Evolutionary conservation across 768 basidiomycete genomes (phyloP).

Genomic region (Collybia sp.): DNA sequence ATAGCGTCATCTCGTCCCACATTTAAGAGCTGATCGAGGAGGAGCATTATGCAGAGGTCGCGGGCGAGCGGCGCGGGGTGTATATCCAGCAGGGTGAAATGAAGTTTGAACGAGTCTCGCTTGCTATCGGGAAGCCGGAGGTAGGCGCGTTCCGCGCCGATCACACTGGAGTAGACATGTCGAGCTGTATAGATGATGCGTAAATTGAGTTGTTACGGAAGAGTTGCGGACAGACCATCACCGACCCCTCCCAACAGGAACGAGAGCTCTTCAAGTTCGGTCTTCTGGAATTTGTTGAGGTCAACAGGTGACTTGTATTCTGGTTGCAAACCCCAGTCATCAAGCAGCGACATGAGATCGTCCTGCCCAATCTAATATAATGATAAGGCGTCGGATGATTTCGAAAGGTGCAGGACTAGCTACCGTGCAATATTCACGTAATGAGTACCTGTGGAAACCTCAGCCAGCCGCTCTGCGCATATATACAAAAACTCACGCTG

Average conservation of each 20-base stretch:
- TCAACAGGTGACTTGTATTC: conserved; percentile 13
- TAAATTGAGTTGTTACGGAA: background rate
- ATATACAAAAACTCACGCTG: too few species aligned
- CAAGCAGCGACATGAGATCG: conserved; percentile 18
- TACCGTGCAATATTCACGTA: too few species aligned
- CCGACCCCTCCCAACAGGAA: conserved; percentile 22
- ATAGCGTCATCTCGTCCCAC: conserved; percentile 1
- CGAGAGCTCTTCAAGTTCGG: conserved; percentile 10
- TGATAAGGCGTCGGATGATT: background rate
- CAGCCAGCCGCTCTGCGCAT: too few species aligned
- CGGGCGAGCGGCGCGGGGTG: conserved; percentile 19
- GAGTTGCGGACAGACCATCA: conserved; percentile 12
- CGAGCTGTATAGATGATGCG: conserved; percentile 6
- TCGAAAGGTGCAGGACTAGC: too few species aligned
- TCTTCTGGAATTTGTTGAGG: conserved; percentile 10
- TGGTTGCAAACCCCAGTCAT: conserved; percentile 17
- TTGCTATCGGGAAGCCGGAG: conserved; percentile 10
- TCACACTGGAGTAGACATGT: conserved; percentile 19
- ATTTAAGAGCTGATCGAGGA: conserved; percentile 15
- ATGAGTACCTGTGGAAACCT: too few species aligned
- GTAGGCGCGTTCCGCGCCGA: conserved; percentile 14
- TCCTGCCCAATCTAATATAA: conserved; percentile 16
- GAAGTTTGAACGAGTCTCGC: conserved; percentile 10
- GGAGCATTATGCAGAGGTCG: conserved; percentile 14
- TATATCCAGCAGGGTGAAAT: conserved; percentile 20